phyloP scores from a whole-genome alignment of 2,329 filamentous ascomycete genomes.

The Venturia pyrina region DNA sequence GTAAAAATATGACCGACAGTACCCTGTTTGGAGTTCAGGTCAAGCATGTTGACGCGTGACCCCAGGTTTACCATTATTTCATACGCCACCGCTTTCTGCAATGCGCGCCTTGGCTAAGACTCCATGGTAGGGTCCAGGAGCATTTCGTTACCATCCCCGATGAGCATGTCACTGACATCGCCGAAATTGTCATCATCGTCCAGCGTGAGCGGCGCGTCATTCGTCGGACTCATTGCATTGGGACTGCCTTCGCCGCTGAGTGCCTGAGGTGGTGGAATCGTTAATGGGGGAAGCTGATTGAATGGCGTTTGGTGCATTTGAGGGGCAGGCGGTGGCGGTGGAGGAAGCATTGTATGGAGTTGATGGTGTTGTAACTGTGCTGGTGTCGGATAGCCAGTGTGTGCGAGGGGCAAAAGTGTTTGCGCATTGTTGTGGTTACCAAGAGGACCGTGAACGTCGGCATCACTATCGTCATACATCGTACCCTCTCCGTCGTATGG shows the following conservation, averaged over 20 bases:
- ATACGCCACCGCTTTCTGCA: neutral
- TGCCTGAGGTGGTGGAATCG: slow-evolving; percentile 2
- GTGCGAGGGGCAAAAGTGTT: neutral
- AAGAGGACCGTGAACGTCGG: neutral
- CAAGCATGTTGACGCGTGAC: neutral
- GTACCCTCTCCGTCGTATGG: slow-evolving; percentile 15
- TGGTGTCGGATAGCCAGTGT: slow-evolving; percentile 5
- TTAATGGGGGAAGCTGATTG: slow-evolving; percentile 9
- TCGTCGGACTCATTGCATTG: slow-evolving; percentile 11
- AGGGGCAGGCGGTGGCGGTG: slow-evolving; percentile 6
- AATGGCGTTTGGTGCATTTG: slow-evolving; percentile 4
- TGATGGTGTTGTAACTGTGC: neutral
- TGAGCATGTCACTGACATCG: slow-evolving; percentile 2
- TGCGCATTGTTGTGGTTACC: neutral
- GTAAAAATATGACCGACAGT: slow-evolving; percentile 15
- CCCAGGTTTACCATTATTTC: neutral
- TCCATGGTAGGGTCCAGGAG: neutral
- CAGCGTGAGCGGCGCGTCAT: slow-evolving; percentile 11
- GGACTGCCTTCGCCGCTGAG: neutral
- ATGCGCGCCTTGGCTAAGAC: neutral
- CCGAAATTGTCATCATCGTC: slow-evolving; percentile 12
- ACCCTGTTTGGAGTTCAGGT: neutral
- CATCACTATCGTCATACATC: slow-evolving; percentile 18
- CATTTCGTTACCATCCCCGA: neutral
- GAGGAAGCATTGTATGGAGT: slow-evolving; percentile 4